Base-by-base conservation (phyloP, 495 filamentous ascomycete species). In the Aspergillus heteromorphus region DNA sequence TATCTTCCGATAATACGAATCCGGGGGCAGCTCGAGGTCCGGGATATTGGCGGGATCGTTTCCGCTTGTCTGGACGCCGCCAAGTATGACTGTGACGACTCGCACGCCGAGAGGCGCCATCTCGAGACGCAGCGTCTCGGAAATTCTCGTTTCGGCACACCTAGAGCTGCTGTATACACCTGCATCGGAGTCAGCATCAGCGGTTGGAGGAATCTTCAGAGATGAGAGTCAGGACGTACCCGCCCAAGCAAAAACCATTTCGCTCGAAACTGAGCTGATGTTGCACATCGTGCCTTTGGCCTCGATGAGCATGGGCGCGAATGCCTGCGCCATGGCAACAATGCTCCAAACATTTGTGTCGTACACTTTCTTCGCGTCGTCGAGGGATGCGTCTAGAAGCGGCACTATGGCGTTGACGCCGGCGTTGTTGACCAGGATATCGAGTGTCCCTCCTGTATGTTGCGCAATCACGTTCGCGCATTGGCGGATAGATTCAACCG, bases 401-500 rank as follows among this genome's bases (percentile, higher is more conserved):
- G 75, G 75, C 49, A 68, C 57, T 7, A 61, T 53, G 36, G 45
- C 56, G 17, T 49, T 63, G 11, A 52, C 56, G 20, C 70, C 71
- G 17, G 76, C 75, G 54, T 76, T 78, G 58, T 72, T 77, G 51
- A 78, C 65, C 0, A 80, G 65, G 21, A 62, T 54, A 49, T 77
- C 70, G 8, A 78, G 66, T 6, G n/a, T 57, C 2, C 61, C 64
- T 5, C 48, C 51, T 30, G 60, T 57, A 20, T 31, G 60, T 13
- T 54, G 25, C n/a, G 45, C 16, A 27, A 66, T 30, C 21, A 19
- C 2, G 1, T 52, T 29, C 0, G 54, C 49, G 31, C 57, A 62
- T n/a, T 43, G 18, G 0, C 30, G 42, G 29, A 75, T 68, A 14
- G 72, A 72, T 27, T 57, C 51, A 10, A 57, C 40, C 0, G 65